phyloP scores from a whole-genome alignment of 2,329 filamentous ascomycete genomes.

The Pseudocercospora fijiensis region DNA sequence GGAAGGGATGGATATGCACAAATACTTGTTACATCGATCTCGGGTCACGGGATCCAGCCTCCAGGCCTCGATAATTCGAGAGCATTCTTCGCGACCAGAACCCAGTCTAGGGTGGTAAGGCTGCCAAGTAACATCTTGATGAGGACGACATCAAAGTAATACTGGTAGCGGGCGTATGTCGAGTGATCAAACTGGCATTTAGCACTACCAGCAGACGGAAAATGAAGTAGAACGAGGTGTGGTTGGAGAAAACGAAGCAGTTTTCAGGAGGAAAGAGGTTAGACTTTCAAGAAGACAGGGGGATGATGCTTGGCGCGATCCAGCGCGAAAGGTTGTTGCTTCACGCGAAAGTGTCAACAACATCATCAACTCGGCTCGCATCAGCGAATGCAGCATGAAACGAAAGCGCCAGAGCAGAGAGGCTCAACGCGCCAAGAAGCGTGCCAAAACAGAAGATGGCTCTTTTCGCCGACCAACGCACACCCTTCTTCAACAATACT shows the following conservation, averaged over 20 bases:
- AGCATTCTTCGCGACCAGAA: too few species aligned
- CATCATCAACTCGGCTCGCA: not conserved
- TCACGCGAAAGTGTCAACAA: not conserved
- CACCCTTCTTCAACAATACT: slow-evolving; percentile 31
- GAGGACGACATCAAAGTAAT: too few species aligned
- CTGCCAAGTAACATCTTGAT: too few species aligned
- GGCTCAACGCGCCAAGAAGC: slow-evolving; percentile 18
- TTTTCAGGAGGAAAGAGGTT: too few species aligned
- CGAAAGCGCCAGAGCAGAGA: slow-evolving; percentile 20
- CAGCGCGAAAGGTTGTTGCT: not conserved
- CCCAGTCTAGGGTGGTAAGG: too few species aligned
- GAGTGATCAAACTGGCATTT: not conserved
- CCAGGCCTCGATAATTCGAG: not conserved
- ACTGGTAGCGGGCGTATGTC: not conserved
- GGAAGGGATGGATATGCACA: too few species aligned
- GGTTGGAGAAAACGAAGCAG: too few species aligned
- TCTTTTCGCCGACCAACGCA: slow-evolving; percentile 15
- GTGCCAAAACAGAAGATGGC: slow-evolving; percentile 10
- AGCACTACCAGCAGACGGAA: not conserved
- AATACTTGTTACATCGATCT: too few species aligned
- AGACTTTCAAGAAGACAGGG: too few species aligned
- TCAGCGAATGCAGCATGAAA: slow-evolving; percentile 22
- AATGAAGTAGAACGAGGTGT: not conserved
- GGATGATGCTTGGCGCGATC: not conserved
- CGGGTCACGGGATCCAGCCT: not conserved